phyloP scores from a whole-genome alignment of 106 monocot species.

The Dendrobium nobile region DNA sequence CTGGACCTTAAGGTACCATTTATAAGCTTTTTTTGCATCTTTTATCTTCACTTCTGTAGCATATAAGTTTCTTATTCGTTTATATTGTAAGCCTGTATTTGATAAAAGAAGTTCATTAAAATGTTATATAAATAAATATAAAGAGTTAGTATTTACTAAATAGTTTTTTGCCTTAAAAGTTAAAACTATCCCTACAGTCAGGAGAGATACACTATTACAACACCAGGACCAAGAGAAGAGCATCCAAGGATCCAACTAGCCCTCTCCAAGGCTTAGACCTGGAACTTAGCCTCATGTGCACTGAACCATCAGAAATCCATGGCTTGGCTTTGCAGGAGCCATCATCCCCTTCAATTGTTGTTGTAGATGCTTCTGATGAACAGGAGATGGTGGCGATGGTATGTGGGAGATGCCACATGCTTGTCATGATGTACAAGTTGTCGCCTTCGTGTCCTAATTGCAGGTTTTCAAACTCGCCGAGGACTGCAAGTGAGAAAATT shows the following conservation, averaged over 20 bases:
- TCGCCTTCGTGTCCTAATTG: conserved; percentile 63
- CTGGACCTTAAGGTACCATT: conserved; percentile 54
- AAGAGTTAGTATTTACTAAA: neutral
- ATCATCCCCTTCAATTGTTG: neutral
- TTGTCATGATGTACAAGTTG: conserved; percentile 59
- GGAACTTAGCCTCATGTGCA: conserved; percentile 36
- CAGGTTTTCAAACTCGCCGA: conserved; percentile 41
- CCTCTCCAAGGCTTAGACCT: conserved; percentile 27
- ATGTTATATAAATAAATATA: neutral
- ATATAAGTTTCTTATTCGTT: neutral
- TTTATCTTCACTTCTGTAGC: neutral
- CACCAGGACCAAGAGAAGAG: conserved; percentile 45
- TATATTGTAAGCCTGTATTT: neutral
- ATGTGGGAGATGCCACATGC: conserved; percentile 56
- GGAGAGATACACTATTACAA: conserved; percentile 59
- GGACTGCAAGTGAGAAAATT: conserved; percentile 6
- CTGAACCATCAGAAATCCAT: neutral
- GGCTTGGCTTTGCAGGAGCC: neutral
- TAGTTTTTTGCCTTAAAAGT: no score
- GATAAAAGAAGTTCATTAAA: neutral
- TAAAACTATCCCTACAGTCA: conserved; percentile 23
- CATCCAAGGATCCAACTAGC: conserved; percentile 36
- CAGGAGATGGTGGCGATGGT: conserved; percentile 62
- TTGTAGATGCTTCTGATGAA: conserved; percentile 4
- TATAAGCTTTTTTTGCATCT: neutral